These are phyloP conservation scores for Ceratocystis smalleyi DNA, from an alignment of 2,329 filamentous ascomycete species.

Conservation along the genomic window DNA sequence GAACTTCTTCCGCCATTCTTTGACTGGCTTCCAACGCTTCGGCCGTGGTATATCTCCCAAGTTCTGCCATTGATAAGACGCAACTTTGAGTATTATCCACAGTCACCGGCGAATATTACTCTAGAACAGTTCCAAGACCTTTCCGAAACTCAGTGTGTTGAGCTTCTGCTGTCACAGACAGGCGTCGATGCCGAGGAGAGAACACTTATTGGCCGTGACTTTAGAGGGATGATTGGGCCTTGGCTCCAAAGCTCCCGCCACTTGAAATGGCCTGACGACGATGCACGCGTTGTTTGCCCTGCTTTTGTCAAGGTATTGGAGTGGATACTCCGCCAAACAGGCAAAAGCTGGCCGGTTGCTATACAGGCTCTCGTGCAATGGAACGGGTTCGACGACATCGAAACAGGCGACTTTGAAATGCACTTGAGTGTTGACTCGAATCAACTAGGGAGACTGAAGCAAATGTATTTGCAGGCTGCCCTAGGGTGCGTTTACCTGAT, in stretches of 20 bases:
- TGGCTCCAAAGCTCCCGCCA: constrained; percentile 42
- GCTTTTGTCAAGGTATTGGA: constrained; percentile 55
- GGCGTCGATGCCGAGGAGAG: constrained; percentile 28
- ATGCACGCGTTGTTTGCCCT: constrained; percentile 28
- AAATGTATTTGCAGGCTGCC: constrained; percentile 50
- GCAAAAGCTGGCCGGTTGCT: constrained; percentile 45
- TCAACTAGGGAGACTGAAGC: constrained; percentile 42
- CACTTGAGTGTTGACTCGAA: constrained; percentile 44
- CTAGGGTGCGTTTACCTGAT: constrained; percentile 54
- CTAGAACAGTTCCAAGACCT: constrained; percentile 49
- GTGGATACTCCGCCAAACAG: constrained; percentile 49
- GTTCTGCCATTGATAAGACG: constrained; percentile 54
- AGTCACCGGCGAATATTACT: constrained; percentile 32
- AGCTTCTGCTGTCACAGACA: constrained; percentile 45
- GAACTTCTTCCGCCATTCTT: constrained; percentile 55
- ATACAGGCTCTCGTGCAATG: constrained; percentile 51
- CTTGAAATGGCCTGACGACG: constrained; percentile 19
- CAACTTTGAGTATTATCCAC: constrained; percentile 53
- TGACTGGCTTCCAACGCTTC: constrained; percentile 41
- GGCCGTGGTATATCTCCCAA: constrained; percentile 53
- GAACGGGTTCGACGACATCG: constrained; percentile 56
- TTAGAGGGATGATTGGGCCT: constrained; percentile 53
- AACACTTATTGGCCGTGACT: constrained; percentile 41
- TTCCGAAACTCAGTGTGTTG: constrained; percentile 42
- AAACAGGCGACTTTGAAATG: constrained; percentile 43